Evolutionary conservation across 2,329 filamentous ascomycete species (phyloP).

Genomic region (Salinomyces thailandicus): DNA sequence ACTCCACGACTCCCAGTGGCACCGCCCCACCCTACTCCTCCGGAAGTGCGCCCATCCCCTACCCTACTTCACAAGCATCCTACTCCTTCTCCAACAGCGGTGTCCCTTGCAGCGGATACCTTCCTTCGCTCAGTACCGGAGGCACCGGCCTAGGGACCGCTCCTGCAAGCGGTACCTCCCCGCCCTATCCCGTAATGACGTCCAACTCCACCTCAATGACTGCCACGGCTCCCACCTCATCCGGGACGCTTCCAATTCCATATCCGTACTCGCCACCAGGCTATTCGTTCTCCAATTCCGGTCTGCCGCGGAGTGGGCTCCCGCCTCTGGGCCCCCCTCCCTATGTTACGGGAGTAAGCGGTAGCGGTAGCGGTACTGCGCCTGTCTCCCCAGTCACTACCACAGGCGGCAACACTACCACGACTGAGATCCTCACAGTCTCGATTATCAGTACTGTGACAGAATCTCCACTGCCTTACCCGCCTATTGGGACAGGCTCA

Average conservation of each 20-base stretch:
- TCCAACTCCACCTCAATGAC: background rate
- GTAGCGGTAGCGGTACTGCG: too few relatives aligned
- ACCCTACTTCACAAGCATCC: too few relatives aligned
- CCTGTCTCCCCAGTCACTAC: background rate
- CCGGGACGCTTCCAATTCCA: background rate
- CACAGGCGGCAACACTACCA: background rate
- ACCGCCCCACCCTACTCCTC: constrained; percentile 1
- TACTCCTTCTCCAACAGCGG: background rate
- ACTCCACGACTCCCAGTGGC: background rate
- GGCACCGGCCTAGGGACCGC: background rate
- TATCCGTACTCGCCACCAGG: background rate
- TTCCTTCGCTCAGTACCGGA: background rate
- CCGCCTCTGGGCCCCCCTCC: too few relatives aligned
- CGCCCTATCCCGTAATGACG: background rate
- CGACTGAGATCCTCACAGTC: background rate
- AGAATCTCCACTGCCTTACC: background rate
- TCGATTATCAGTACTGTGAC: background rate
- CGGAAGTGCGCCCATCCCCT: background rate
- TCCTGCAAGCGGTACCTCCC: background rate
- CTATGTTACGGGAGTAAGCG: too few relatives aligned
- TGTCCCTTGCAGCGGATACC: background rate
- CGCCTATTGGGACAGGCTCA: too few relatives aligned
- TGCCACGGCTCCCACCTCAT: background rate
- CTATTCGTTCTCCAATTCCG: too few relatives aligned
- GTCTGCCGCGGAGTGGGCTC: too few relatives aligned